These are phyloP conservation scores for Meripilus lineatus DNA, from an alignment of 1,284 basidiomycete genomes.

Conservation along the genomic window DNA sequence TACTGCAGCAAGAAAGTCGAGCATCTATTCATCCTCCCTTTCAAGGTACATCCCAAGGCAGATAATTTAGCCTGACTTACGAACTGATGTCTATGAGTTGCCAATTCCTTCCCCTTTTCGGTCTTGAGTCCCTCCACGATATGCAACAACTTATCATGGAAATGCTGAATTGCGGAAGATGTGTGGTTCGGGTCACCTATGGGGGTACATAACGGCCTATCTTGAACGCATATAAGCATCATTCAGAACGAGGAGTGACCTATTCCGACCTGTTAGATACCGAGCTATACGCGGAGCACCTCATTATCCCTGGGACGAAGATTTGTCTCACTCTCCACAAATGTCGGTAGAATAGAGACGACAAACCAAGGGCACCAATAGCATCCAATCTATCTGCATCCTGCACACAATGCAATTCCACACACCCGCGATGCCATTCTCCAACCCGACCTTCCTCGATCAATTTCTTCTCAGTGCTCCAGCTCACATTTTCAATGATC, in stretches of 20 bases:
- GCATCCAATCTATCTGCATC: slow-evolving; percentile 92
- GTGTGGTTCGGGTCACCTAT: slow-evolving; percentile 41
- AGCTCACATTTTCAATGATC: slow-evolving; percentile 82
- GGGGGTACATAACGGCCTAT: slow-evolving; percentile 65
- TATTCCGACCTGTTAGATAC: slow-evolving; percentile 52
- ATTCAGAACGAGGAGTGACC: background rate
- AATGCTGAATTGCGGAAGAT: slow-evolving; percentile 74
- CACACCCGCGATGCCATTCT: slow-evolving; percentile 72
- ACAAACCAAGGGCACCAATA: slow-evolving; percentile 83
- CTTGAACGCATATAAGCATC: background rate
- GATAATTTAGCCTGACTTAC: slow-evolving; percentile 38
- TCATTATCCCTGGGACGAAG: slow-evolving; percentile 64
- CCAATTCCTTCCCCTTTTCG: slow-evolving; percentile 59
- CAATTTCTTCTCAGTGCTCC: slow-evolving; percentile 79
- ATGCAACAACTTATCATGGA: slow-evolving; percentile 81
- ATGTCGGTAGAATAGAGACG: slow-evolving; percentile 1
- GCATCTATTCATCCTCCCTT: slow-evolving; percentile 19
- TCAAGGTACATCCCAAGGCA: background rate
- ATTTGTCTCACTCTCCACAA: background rate
- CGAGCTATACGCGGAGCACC: slow-evolving; percentile 81
- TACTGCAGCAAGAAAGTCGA: slow-evolving; percentile 25
- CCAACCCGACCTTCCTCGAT: slow-evolving; percentile 50
- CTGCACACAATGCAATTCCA: slow-evolving; percentile 87
- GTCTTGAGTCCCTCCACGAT: slow-evolving; percentile 79
- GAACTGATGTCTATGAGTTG: slow-evolving; percentile 67